phyloP scores from a whole-genome alignment of 768 basidiomycete genomes.

The Mycena chlorophos region DNA sequence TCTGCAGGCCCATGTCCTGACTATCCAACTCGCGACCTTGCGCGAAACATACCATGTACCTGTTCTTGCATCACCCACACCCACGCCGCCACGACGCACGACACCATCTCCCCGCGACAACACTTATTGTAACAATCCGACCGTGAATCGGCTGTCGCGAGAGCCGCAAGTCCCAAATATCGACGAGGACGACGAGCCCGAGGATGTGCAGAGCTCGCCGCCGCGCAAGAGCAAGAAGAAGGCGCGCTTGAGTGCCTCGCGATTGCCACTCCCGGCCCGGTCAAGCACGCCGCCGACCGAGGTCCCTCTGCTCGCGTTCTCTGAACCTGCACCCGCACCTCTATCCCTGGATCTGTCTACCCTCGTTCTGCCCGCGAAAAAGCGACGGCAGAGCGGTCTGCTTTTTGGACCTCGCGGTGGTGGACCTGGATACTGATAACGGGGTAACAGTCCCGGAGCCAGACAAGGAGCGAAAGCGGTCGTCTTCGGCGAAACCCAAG shows the following conservation, averaged over 20 bases:
- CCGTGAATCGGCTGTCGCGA: slow-evolving; percentile 32
- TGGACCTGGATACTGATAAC: slow-evolving; percentile 24
- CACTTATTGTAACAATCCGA: slow-evolving; percentile 25
- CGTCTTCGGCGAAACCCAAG: slow-evolving; percentile 33
- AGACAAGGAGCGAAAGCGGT: slow-evolving; percentile 39
- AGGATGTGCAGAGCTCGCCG: slow-evolving; percentile 8
- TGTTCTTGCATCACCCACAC: slow-evolving; percentile 13
- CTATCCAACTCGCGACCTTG: slow-evolving; percentile 64
- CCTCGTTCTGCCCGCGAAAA: slow-evolving; percentile 28
- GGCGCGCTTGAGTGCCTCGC: slow-evolving; percentile 36
- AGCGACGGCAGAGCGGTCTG: slow-evolving; percentile 42
- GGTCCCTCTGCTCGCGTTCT: background rate
- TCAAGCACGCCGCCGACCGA: slow-evolving; percentile 16
- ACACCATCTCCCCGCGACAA: slow-evolving; percentile 20
- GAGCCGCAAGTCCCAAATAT: slow-evolving; percentile 44
- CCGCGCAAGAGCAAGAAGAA: slow-evolving; percentile 31
- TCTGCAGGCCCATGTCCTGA: slow-evolving; percentile 54
- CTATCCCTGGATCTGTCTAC: slow-evolving; percentile 16
- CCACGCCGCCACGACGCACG: slow-evolving; percentile 18
- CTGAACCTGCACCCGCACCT: background rate
- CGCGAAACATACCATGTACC: slow-evolving; percentile 60
- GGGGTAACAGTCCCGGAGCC: slow-evolving; percentile 37
- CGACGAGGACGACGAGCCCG: slow-evolving; percentile 21
- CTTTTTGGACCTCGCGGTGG: slow-evolving; percentile 42
- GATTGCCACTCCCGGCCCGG: slow-evolving; percentile 23